phyloP scores from a whole-genome alignment of 768 basidiomycete species.

The Mycena filopes region DNA sequence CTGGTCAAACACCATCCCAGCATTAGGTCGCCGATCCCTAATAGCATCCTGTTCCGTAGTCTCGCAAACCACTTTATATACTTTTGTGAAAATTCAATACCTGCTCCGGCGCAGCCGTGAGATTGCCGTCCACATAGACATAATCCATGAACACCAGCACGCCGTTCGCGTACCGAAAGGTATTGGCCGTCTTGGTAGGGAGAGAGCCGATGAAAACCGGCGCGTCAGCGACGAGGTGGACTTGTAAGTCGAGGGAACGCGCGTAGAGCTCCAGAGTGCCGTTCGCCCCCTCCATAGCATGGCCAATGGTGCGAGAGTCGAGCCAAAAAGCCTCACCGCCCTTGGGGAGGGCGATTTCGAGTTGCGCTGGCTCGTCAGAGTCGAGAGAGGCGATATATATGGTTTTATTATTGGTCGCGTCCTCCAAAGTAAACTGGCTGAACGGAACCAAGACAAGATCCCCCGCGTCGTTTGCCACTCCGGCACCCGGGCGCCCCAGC shows the following conservation, averaged over 20 bases:
- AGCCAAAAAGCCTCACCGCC: slow-evolving; percentile 88
- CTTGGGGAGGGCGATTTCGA: slow-evolving; percentile 70
- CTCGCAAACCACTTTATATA: too few species aligned
- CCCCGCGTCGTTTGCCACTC: slow-evolving; percentile 73
- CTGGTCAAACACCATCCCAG: slow-evolving; percentile 77
- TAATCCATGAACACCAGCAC: slow-evolving; percentile 43
- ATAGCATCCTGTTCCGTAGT: slow-evolving; percentile 75
- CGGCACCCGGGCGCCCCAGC: slow-evolving; percentile 73
- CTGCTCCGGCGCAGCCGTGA: slow-evolving; percentile 74
- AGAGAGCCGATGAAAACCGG: slow-evolving; percentile 68
- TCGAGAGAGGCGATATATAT: slow-evolving; percentile 71
- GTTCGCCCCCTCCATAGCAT: slow-evolving; percentile 64
- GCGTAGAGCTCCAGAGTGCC: slow-evolving; percentile 70
- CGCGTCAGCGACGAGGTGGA: slow-evolving; percentile 49
- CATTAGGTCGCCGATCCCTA: slow-evolving; percentile 78
- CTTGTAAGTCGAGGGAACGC: slow-evolving; percentile 60
- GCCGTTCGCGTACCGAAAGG: slow-evolving; percentile 73
- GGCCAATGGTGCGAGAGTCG: slow-evolving; percentile 72
- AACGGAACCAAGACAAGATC: slow-evolving; percentile 76
- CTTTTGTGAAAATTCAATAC: too few species aligned
- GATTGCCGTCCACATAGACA: slow-evolving; percentile 80
- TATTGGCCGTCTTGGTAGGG: slow-evolving; percentile 72
- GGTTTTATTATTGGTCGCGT: slow-evolving; percentile 75
- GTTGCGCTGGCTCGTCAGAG: slow-evolving; percentile 52
- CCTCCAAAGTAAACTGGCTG: slow-evolving; percentile 76